Percentiles rank a stretch among this genome's conserved stretches.
These are phyloP conservation scores for Leishmania gerbilli DNA, from an alignment of 208 protist genomes.

Conservation along the genomic window DNA sequence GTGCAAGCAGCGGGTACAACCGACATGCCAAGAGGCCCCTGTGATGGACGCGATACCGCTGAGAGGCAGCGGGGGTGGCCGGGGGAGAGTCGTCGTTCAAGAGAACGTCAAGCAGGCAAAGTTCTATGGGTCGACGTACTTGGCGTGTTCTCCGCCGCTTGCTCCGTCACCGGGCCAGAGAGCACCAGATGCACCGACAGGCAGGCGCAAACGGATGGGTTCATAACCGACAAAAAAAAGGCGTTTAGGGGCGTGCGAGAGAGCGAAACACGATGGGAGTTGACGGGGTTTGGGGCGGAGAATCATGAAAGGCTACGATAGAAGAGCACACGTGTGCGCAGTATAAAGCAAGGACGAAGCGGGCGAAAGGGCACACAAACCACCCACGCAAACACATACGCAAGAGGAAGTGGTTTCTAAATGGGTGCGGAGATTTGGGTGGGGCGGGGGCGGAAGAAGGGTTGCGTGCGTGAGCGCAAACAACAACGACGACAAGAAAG, in stretches of 20 bases:
- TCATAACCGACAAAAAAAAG: neutral
- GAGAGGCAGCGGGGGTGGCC: neutral
- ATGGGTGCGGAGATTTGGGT: neutral
- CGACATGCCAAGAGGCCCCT: neutral
- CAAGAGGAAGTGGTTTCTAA: neutral
- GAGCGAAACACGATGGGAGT: neutral
- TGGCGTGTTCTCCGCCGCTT: neutral
- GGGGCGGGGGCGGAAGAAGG: neutral
- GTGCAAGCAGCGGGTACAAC: neutral
- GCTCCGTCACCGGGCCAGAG: neutral
- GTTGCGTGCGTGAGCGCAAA: neutral
- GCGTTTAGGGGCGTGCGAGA: neutral
- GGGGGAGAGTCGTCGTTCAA: too few relatives aligned
- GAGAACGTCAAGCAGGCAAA: neutral
- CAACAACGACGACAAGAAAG: neutral
- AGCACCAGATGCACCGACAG: neutral
- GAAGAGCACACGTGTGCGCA: neutral
- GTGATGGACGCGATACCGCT: neutral
- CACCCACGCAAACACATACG: neutral
- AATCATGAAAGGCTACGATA: neutral
- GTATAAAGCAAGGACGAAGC: neutral
- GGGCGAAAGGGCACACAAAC: too few relatives aligned
- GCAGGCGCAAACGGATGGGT: neutral
- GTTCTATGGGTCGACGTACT: neutral
- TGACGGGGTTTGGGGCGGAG: neutral